Evolutionary conservation across 306 rosid genomes (phyloP).

Genomic region (Fragaria vesca): DNA sequence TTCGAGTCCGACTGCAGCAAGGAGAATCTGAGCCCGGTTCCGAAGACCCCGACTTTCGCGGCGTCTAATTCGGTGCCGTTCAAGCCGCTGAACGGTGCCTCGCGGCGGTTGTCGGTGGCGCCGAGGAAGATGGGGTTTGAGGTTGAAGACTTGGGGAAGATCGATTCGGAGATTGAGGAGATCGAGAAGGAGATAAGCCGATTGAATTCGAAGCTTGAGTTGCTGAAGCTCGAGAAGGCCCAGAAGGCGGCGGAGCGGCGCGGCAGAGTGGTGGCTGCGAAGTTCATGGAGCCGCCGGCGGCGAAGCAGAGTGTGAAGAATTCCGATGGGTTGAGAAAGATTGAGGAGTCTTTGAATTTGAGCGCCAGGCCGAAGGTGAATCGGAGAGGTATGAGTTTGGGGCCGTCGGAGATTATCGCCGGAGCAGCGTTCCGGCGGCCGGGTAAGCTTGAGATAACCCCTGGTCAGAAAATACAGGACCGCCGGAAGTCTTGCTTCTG

Average conservation of each 20-base stretch:
- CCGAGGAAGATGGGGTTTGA: constrained; percentile 21
- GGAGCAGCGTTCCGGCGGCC: constrained; percentile 38
- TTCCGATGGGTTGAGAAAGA: constrained; percentile 32
- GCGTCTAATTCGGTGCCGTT: constrained; percentile 29
- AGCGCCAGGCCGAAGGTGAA: constrained; percentile 34
- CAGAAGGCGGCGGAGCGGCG: constrained; percentile 38
- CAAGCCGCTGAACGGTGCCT: constrained; percentile 39
- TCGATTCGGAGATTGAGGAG: constrained; percentile 55
- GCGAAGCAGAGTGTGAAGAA: constrained; percentile 31
- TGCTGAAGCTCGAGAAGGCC: constrained; percentile 50
- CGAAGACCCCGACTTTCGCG: constrained; percentile 34
- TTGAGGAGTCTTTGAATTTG: constrained; percentile 31
- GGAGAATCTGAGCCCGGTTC: constrained; percentile 55
- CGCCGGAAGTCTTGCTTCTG: constrained; percentile 83
- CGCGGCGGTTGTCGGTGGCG: constrained; percentile 18
- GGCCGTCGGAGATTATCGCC: constrained; percentile 63
- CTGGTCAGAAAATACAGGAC: constrained; percentile 46
- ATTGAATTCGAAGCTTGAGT: constrained; percentile 42
- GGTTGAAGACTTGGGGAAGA: constrained; percentile 33
- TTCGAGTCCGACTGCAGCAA: constrained; percentile 48
- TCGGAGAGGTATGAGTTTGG: constrained; percentile 72
- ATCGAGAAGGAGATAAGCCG: constrained; percentile 52
- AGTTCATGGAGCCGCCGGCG: constrained; percentile 53
- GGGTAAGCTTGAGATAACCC: constrained; percentile 53
- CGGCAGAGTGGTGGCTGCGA: constrained; percentile 49